A percentile compares a stretch with the other conserved stretches of the same genome.
Evolutionary conservation across 768 basidiomycete species (phyloP).

Genomic region (Termitomyces sp.): DNA sequence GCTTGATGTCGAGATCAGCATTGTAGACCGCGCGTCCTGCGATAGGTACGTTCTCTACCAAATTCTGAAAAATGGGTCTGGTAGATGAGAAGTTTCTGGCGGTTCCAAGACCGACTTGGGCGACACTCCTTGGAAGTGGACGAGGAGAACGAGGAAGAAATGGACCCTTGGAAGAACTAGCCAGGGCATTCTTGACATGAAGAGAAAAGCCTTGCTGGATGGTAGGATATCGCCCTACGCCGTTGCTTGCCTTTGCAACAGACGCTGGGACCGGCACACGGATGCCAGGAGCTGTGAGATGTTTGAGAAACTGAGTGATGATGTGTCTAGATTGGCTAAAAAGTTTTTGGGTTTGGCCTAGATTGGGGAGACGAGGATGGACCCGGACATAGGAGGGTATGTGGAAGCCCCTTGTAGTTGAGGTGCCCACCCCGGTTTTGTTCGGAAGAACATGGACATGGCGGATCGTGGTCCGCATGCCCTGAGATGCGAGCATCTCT

Average conservation of each 20-base stretch:
- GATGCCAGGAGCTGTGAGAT: constrained; percentile 55
- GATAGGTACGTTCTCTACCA: constrained; percentile 80
- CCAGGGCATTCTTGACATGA: constrained; percentile 49
- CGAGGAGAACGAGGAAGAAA: constrained; percentile 58
- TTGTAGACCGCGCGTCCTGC: constrained; percentile 71
- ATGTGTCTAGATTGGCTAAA: constrained; percentile 53
- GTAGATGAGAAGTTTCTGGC: constrained; percentile 74
- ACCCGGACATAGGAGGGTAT: constrained; percentile 37
- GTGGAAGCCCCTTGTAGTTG: constrained; percentile 40
- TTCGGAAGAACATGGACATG: constrained; percentile 33
- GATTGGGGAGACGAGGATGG: constrained; percentile 25
- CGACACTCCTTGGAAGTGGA: constrained; percentile 43
- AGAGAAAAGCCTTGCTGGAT: constrained; percentile 60
- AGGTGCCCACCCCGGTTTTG: constrained; percentile 20
- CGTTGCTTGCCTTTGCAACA: constrained; percentile 24
- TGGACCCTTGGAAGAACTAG: constrained; percentile 40
- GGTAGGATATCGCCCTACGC: constrained; percentile 30
- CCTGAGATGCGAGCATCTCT: constrained; percentile 40
- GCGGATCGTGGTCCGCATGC: constrained; percentile 37
- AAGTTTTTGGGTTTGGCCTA: constrained; percentile 39
- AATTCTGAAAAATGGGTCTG: constrained; percentile 74
- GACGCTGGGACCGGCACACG: constrained; percentile 27
- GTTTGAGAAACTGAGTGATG: constrained; percentile 51
- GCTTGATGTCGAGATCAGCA: constrained; percentile 63
- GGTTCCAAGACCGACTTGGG: constrained; percentile 73